Evolutionary conservation across 116 monocot species (phyloP).

Genomic region (Posidonia oceanica): DNA sequence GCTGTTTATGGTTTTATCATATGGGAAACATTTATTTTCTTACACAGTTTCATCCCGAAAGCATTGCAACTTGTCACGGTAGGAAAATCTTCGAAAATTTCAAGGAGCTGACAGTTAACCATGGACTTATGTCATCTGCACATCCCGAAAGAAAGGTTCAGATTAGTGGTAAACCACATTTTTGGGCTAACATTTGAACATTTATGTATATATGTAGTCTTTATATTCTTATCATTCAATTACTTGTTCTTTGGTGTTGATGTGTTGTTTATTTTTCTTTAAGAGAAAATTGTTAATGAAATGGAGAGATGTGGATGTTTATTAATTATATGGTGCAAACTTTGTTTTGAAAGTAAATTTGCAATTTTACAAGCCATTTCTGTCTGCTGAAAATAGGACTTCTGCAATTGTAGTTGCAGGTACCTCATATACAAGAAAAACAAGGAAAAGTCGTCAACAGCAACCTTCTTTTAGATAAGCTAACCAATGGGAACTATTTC

Average conservation of each 20-base stretch:
- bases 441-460: neutral
- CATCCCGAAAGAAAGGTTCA: slow-evolving; percentile 76
- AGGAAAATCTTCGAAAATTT: slow-evolving; percentile 78
- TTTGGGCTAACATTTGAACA: neutral
- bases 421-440: neutral
- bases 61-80: slow-evolving; percentile 69
- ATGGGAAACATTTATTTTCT: slow-evolving; percentile 1
- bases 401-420: neutral
- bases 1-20: neutral
- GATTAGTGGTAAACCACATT: slow-evolving; percentile 63
- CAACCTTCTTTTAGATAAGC: neutral
- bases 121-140: slow-evolving; percentile 30
- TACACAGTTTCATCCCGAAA: slow-evolving; percentile 84
- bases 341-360: neutral
- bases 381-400: neutral
- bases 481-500: neutral
- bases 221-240: neutral
- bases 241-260: neutral
- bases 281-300: neutral
- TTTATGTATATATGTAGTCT: neutral
- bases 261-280: neutral
- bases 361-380: neutral
- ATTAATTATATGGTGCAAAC: too few species aligned
- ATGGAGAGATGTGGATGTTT: too few species aligned
- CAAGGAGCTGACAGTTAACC: slow-evolving; percentile 50